Evolutionary conservation across 768 basidiomycete genomes (phyloP), one percentile per base, ranked within the genome.

Genomic region (Dentipellis fragilis): DNA sequence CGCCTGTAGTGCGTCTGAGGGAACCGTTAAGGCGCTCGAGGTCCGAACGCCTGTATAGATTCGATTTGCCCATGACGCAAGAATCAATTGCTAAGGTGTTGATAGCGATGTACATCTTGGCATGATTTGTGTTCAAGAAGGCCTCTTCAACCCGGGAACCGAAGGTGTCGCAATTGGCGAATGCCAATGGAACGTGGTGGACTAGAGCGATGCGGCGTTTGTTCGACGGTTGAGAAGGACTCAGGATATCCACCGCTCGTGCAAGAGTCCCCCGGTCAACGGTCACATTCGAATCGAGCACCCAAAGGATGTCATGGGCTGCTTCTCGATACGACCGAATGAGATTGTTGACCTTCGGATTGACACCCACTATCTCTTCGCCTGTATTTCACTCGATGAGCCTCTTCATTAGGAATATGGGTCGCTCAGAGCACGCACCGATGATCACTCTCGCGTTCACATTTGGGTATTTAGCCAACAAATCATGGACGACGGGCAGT

Each of bases 341-440:
- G 49, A 99, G 84, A 69, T 98, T 98, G 74, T 97, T 97, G 63
- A 98, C 87, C 75, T 98, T 98, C 0, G 96, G 96, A 63, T 99
- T 99, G 23, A 91, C 84, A 5, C 95, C 94, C 17, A 95, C 86
- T 48, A 78, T 67, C 58, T 89, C 84, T 64, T 90, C 85, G 49
- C 92, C 93, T 93, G 51, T 29, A 48, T 23, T 52, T 0, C 11
- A 19, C n/a, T 29, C 29, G 6, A 29, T 29, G 29, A 29, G 29
- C 29, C 6, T 29, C 29, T 29, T 29, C 29, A 6, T 29, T 29
- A 6, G 29, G 6, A 29, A 6, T 3, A 6, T 29, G 29, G 29
- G 6, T 29, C 29, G 29, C 6, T 29, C 12, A 36, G 50, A 0
- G 21, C 9, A 65, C 79, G 53, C 64, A 93, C 95, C 89, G 51